Evolutionary conservation across 306 rosid genomes (phyloP), one percentile per base, ranked within the genome.

Genomic region (Cicer arietinum): DNA sequence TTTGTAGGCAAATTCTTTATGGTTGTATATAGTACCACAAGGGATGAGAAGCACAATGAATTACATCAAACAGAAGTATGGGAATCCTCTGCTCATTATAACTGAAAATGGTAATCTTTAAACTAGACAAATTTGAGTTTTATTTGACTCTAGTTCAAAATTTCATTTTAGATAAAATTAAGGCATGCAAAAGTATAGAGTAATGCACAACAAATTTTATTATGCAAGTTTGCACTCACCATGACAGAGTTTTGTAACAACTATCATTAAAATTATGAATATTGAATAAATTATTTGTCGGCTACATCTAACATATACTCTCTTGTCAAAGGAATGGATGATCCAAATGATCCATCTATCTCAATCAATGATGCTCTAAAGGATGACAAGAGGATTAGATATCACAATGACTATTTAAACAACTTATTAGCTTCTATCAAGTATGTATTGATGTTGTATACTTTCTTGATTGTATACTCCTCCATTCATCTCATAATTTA

Each of bases 21-120:
- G 98, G 98, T 81, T 93, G 75, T 89, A 84, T 81, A 93, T 93
- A 40, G 93, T 93, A 7, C 98, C 97, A 75, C 79, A 57, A 13
- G 93, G 98, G 76, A 88, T 93, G 88, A 83, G 90, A 76, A 86
- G 78, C 62, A 57, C 81, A 57, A 84, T 88, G 98, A 90, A 85
- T 78, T 86, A 90, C 79, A 84, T 90, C 62, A 93, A 86, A 82
- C 69, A 86, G 0, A 88, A 85, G 79, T 90, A 93, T 46, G 88
- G 82, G 50, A 93, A 89, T 67, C 95, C 96, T 66, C 76, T 64
- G 0, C 80, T 90, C 56, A 44, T 90, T 6, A 82, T 93, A 84
- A 93, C 98, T 2, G 98, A 93, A 80, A 93, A 93, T 73, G 98
- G 98, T 93, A 88, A 87, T 48, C 22, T 20, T 14, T 11, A 42